Evolutionary conservation across 2,329 filamentous ascomycete genomes (phyloP), one percentile per base, ranked within the genome.

Genomic region (Colletotrichum sp.): DNA sequence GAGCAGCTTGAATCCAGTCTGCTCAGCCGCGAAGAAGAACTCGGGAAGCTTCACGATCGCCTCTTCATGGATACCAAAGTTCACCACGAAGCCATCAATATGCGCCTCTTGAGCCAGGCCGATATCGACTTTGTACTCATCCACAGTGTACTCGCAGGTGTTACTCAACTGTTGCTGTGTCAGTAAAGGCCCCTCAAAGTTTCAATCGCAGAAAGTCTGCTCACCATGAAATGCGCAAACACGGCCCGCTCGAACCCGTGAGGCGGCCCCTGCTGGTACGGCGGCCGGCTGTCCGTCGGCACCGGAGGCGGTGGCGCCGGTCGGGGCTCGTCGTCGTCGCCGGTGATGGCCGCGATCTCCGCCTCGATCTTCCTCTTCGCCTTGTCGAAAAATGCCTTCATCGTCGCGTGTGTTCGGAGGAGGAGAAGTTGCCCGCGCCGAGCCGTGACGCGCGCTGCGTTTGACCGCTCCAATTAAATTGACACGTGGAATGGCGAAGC

Each of bases 401-500:
- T 76, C 5, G 8, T 52, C 44, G 57, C 57, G 52, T 55, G 15
- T 63, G 55, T n/a, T 72, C n/a, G 24, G 57, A 5, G 8, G 34
- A n/a, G n/a, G 62, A 39, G 21, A 60, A 65, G 44, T 26, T 36
- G 44, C 16, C 16, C 6, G 39, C 55, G 28, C 57, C 18, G 34
- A 36, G 57, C 59, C 36, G 68, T 76, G 70, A 76, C 70, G 74
- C 64, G 55, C 39, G 32, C 64, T 39, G 64, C 52, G 24, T 52
- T 72, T 68, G 30, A 73, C 70, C 28, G 74, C 74, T 76, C 74
- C 74, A 76, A 15, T 76, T 69, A 69, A 73, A 73, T 65, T 52
- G 74, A 76, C 74, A 74, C 74, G 74, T 76, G 70, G 70, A 69
- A 73, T 59, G 70, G 74, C 64, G 65, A 76, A 74, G 74, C 70